These are phyloP conservation scores for Umbellularia californica DNA, from an alignment of 164 flowering plant genomes.

Conservation along the genomic window DNA sequence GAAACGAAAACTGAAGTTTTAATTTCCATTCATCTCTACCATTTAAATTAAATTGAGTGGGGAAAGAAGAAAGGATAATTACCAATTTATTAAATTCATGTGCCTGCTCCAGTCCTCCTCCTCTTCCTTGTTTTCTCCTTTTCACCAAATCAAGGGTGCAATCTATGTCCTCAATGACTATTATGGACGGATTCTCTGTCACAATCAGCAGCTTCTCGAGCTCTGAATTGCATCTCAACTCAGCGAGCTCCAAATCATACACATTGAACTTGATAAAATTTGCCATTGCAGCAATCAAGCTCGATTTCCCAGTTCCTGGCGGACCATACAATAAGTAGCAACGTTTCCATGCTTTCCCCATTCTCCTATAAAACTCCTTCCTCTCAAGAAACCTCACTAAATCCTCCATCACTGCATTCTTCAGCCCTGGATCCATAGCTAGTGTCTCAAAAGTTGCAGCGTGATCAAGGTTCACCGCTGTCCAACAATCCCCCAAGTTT, in stretches of 20 bases:
- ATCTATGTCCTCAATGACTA: slow-evolving; percentile 65
- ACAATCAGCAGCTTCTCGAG: slow-evolving; percentile 42
- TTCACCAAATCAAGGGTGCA: slow-evolving; percentile 24
- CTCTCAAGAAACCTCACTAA: slow-evolving; percentile 39
- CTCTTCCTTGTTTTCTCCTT: neutral
- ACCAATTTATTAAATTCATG: neutral
- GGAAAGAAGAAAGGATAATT: no score
- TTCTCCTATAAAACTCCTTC: slow-evolving; percentile 50
- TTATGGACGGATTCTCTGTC: slow-evolving; percentile 39
- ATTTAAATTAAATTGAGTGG: no score
- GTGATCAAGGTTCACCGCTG: slow-evolving; percentile 36
- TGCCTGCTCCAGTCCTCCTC: neutral
- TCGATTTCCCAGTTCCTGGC: slow-evolving; percentile 76
- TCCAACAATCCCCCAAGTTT: slow-evolving; percentile 9
- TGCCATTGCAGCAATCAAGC: slow-evolving; percentile 72
- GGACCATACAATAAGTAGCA: slow-evolving; percentile 72
- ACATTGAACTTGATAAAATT: slow-evolving; percentile 57
- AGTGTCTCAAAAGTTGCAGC: slow-evolving; percentile 53
- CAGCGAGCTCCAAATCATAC: slow-evolving; percentile 54
- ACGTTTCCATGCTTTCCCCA: slow-evolving; percentile 68
- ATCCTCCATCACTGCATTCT: slow-evolving; percentile 44
- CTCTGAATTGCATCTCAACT: slow-evolving; percentile 44
- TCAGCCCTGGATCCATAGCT: slow-evolving; percentile 54
- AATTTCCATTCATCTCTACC: no score
- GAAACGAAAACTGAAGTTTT: no score